Conservation (phyloP, 257 asterid species). For the Handroanthus guayacan region DNA sequence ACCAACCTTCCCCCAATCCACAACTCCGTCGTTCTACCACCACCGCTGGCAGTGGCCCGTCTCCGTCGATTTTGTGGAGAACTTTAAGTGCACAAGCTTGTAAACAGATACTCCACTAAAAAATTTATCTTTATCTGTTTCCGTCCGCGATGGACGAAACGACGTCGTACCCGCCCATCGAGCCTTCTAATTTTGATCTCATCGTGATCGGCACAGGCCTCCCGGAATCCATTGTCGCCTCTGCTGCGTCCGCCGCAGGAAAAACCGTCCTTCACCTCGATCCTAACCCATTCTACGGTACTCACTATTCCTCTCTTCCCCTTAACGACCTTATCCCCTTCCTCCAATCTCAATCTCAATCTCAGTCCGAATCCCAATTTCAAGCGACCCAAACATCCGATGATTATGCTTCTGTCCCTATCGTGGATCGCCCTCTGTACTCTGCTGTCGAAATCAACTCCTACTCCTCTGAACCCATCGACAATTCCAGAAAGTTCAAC, state of each 20-base stretch:
- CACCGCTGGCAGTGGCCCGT: too few species aligned
- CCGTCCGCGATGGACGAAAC: constrained; percentile 59
- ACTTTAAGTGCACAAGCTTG: too few species aligned
- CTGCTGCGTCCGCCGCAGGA: constrained; percentile 78
- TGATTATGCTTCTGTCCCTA: constrained; percentile 39
- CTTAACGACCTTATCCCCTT: constrained; percentile 61
- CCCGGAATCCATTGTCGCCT: constrained; percentile 78
- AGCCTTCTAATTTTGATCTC: constrained; percentile 82
- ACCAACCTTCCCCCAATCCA: too few species aligned
- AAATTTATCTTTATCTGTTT: neutral
- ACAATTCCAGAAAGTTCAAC: constrained; percentile 57
- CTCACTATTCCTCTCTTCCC: constrained; percentile 73
- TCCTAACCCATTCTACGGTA: constrained; percentile 77
- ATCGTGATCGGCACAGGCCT: constrained; percentile 87
- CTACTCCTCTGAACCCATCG: constrained; percentile 57
- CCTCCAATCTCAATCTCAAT: constrained; percentile 54
- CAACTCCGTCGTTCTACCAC: too few species aligned
- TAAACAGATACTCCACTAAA: neutral
- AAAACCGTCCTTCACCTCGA: constrained; percentile 90
- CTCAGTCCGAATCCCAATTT: constrained; percentile 37
- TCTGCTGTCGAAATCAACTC: constrained; percentile 57
- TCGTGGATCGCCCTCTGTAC: constrained; percentile 59
- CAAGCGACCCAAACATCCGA: constrained; percentile 40
- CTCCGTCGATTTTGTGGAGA: too few species aligned
- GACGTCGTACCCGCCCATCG: constrained; percentile 63